phyloP scores from a whole-genome alignment of 495 filamentous ascomycete genomes.

The Chaetomium tenue region DNA sequence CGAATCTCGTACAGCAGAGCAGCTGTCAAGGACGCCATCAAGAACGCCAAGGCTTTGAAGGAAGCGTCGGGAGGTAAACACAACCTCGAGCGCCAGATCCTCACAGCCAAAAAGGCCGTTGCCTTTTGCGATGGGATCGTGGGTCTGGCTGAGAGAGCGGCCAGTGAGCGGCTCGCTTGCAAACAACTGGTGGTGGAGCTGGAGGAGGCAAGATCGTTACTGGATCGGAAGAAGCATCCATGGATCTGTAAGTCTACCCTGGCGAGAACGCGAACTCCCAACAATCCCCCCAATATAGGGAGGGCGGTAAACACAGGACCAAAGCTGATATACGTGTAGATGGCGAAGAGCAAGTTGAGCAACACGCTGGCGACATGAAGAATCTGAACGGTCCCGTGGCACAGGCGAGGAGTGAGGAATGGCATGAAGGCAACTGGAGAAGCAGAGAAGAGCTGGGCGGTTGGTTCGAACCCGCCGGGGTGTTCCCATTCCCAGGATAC shows the following conservation, averaged over 20 bases:
- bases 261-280: no score
- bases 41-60: slow-evolving; percentile 3
- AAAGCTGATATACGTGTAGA: neutral
- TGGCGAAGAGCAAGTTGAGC: slow-evolving; percentile 1
- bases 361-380: neutral
- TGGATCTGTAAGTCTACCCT: slow-evolving; percentile 25
- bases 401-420: neutral
- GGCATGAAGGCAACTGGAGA: neutral
- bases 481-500: neutral
- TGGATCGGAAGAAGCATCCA: slow-evolving; percentile 19
- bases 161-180: slow-evolving; percentile 19
- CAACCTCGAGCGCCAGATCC: slow-evolving; percentile 22
- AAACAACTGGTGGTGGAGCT: slow-evolving; percentile 26
- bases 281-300: neutral
- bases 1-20: neutral
- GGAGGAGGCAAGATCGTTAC: slow-evolving; percentile 18
- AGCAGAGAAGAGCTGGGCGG: neutral
- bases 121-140: slow-evolving; percentile 23
- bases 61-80: slow-evolving; percentile 2
- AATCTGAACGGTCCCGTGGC: neutral
- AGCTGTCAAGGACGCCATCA: slow-evolving; percentile 17
- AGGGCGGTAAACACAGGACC: neutral
- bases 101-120: slow-evolving; percentile 25
- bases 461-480: neutral
- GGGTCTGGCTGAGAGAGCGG: slow-evolving; percentile 21